These are phyloP conservation scores for Diddensiella transvaalensis DNA, from an alignment of 805 yeast species.

Conservation along the genomic window DNA sequence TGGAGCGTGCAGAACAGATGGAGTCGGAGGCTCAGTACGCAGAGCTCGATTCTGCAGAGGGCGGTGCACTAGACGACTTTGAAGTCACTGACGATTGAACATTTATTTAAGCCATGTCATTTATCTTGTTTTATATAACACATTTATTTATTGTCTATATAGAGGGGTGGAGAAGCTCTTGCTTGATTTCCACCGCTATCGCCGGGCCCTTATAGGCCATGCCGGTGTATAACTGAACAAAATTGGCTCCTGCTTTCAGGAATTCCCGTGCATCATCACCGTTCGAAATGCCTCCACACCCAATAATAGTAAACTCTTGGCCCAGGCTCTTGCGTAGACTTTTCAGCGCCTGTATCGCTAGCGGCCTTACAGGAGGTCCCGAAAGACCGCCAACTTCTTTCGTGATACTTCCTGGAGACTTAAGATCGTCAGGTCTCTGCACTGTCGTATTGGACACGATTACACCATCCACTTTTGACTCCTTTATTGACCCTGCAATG, in stretches of 20 bases:
- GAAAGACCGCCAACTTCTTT: conserved; percentile 82
- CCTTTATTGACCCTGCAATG: conserved; percentile 75
- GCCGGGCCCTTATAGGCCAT: conserved; percentile 95
- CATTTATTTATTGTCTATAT: conserved; percentile 51
- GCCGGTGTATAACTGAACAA: conserved; percentile 80
- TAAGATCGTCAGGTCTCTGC: conserved; percentile 65
- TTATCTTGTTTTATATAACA: too few relatives aligned
- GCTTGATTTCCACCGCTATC: conserved; percentile 56
- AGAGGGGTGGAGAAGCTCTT: conserved; percentile 56
- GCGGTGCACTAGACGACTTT: conserved; percentile 29
- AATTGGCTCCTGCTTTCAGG: conserved; percentile 92
- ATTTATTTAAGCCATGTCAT: too few relatives aligned
- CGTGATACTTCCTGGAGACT: conserved; percentile 44
- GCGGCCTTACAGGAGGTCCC: conserved; percentile 86
- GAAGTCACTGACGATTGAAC: conserved; percentile 26
- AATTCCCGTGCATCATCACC: conserved; percentile 90
- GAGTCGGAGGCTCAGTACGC: conserved; percentile 25
- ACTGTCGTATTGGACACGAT: conserved; percentile 90
- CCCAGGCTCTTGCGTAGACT: conserved; percentile 73
- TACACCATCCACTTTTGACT: conserved; percentile 82
- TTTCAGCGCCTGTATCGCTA: conserved; percentile 66
- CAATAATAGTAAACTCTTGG: conserved; percentile 71
- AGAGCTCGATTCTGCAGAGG: conserved; percentile 15
- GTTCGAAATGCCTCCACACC: conserved; percentile 90
- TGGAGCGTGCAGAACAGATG: conserved; percentile 28